Evolutionary conservation across 345 rosid species (phyloP), one percentile per base, ranked within the genome.

Genomic region (Ceriops decandra): DNA sequence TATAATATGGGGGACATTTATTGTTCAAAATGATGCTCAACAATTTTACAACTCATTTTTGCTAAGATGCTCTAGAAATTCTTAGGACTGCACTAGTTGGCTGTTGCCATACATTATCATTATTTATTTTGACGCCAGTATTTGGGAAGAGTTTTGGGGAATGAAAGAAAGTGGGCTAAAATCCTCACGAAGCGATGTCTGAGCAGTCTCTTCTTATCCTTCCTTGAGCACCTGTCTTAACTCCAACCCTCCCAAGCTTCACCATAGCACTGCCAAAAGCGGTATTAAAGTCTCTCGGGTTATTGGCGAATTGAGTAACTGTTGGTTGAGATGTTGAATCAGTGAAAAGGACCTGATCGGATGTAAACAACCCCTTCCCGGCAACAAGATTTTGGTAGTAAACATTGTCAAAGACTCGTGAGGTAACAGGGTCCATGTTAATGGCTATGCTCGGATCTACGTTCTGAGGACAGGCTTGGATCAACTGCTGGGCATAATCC

Each of bases 241-340:
- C 80, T 0, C 87, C 89, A 22, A 81, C 86, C 61, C 95, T 88
- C 17, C 99, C 99, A 2, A 90, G 96, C 62, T 87, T 90, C 77
- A 74, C 84, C 93, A 95, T 91, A 1, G 96, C 90, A 0, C 73
- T 30, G 19, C 1, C 62, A 54, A 95, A 95, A 16, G 97, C 97
- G 3, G 22, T 76, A 51, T 82, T 78, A 65, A 95, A 95, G 38
- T 78, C 81, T 5, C 68, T 84, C 0, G 81, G 74, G 58, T 49
- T 85, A 33, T 77, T 85, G 2, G 97, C 93, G 13, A 95, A 90
- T 71, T 81, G 82, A 2, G 6, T 33, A 21, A 91, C 96, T 0
- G 86, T 88, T 1, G 83, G 27, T 70, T 74, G 81, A 7, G 99
- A 82, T 19, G 80, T 76, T 1, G 82, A 5, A 61, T 87, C 81